phyloP scores from a whole-genome alignment of 208 protist species.

The Tritrichomonas foetus region DNA sequence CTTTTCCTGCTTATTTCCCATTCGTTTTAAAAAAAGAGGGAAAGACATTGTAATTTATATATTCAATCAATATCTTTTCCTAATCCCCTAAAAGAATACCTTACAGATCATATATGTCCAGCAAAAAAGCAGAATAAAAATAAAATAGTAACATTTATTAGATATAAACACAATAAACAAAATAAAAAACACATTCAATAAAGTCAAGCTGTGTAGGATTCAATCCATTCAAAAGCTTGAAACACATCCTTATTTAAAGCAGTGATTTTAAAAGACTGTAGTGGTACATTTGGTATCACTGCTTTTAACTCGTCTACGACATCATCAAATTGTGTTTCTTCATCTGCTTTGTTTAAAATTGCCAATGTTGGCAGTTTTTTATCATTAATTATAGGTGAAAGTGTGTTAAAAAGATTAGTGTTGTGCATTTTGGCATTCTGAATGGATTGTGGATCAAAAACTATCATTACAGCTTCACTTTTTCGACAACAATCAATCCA shows the following conservation, averaged over 20 bases:
- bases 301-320: neutral
- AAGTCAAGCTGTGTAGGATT: neutral
- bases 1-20: too few species aligned
- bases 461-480: neutral
- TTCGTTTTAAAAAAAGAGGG: too few species aligned
- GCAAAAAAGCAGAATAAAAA: neutral
- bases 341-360: neutral
- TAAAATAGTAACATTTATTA: neutral
- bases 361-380: neutral
- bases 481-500: neutral
- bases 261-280: neutral
- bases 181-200: neutral
- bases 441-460: neutral
- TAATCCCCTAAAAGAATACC: too few species aligned
- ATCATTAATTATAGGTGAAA: neutral
- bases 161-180: neutral
- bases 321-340: neutral
- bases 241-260: neutral
- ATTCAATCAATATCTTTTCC: too few species aligned
- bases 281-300: neutral
- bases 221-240: neutral
- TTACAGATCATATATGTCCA: neutral
- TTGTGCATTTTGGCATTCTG: neutral
- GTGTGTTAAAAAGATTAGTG: neutral
- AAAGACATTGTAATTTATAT: too few species aligned